Conservation (phyloP, 2,329 filamentous ascomycete genomes). For the Ceratocystiopsis brevicomis region DNA sequence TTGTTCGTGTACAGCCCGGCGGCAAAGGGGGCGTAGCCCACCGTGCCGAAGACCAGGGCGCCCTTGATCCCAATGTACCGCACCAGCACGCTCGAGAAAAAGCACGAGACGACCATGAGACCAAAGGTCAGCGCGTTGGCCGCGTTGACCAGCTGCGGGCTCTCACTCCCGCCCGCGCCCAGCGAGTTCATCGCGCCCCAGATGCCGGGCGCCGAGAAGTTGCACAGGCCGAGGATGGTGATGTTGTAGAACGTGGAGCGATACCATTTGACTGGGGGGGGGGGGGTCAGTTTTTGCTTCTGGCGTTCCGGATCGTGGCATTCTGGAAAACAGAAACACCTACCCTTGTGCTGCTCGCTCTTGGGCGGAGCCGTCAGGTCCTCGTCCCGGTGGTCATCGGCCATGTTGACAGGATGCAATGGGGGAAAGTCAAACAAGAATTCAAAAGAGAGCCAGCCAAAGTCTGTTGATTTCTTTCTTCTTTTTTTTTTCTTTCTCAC, state of each 20-base stretch:
- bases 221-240: constrained; percentile 50
- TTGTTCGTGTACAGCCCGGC: constrained; percentile 57
- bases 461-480: no score
- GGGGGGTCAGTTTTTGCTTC: no score
- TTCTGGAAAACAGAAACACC: no score
- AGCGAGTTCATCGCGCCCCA: constrained; percentile 59
- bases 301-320: no score
- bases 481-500: no score
- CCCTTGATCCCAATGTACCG: constrained; percentile 52
- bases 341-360: constrained; percentile 4
- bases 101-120: constrained; percentile 43
- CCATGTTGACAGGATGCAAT: no score
- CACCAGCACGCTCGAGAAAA: constrained; percentile 42
- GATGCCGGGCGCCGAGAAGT: constrained; percentile 51
- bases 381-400: no score
- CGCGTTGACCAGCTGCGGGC: constrained; percentile 47
- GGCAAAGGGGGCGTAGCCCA: constrained; percentile 53
- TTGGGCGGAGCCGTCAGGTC: constrained; percentile 2
- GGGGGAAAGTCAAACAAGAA: no score
- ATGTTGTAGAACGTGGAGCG: constrained; percentile 56
- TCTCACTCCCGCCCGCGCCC: constrained; percentile 47
- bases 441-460: no score
- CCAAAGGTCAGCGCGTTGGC: constrained; percentile 55
- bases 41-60: constrained; percentile 49
- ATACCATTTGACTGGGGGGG: constrained; percentile 42